Base-by-base conservation (phyloP, 352 stramenopile genomes). In the Phytophthora brassicae region DNA sequence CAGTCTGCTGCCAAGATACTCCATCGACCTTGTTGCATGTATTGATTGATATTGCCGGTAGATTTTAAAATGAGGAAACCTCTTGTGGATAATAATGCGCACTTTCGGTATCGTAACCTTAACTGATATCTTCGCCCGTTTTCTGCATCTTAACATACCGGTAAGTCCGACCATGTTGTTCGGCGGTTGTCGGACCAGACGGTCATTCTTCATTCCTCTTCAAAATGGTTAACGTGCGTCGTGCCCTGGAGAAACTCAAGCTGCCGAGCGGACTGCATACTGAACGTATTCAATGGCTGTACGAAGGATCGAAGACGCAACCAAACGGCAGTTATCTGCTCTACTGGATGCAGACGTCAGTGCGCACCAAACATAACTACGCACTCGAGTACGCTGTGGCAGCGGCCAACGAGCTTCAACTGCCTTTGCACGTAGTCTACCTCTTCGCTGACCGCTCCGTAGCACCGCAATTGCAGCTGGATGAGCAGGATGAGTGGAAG, bases 281-380 rank as follows among this genome's bases (percentile, higher is more conserved):
- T 16, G 80, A 93, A 60, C 80, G 84, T 36, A 66, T 93, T 12
- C 76, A 89, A 67, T 93, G 84, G 84, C 66, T 91, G 28, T 89
- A 86, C 54, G 78, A 91, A 51, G 84, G 84, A 26, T 23, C 63
- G 23, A 64, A 43, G 42, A 24, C 50, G 0, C 58, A 47, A 14
- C 6, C 53, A 17, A 16, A 67, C 35, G 28, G 20, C 47, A 24
- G 61, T 60, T 81, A 88, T 36, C 55, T 95, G 41, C 69, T 95
- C 56, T 95, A 95, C 70, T 95, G 86, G 86, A 95, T 95, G 86
- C 86, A 95, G 59, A 92, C 84, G 41, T 87, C 83, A 2, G 80
- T 94, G 64, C 86, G 86, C 38, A 70, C 82, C 23, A 84, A 88
- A 45, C 85, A 90, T 71, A 95, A 95, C 57, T 93, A 92, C 64